Base-by-base conservation (phyloP, 1,139 yeast genomes). In the Nakaseomyces nivariensis region DNA sequence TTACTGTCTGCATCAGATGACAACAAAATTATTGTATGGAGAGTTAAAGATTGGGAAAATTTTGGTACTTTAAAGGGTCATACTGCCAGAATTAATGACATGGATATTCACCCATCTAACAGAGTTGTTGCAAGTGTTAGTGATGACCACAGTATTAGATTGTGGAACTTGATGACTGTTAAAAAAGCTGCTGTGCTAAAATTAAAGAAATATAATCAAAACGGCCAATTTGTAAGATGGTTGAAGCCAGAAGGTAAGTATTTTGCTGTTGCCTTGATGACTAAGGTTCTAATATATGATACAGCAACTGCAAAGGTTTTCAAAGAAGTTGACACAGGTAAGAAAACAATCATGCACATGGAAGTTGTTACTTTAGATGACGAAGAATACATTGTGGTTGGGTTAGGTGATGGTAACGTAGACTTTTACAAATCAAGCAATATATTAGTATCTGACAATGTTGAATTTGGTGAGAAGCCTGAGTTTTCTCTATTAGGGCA, bases 121-220 rank as follows among this genome's bases (percentile, higher is more conserved):
- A 78, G 89, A 68, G 81, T 92, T 49, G 97, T 96, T 7, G 79
- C 94, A 34, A 84, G 95, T 52, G 96, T 88, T 5, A 87, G 95
- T 47, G 81, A 78, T 43, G 98, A 92, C 68, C 78, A 78, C 54
- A 85, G 95, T 8, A 75, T 94, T 38, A 75, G 94, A 61, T 74
- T 92, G 54, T 92, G 98, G 98, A 92, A 92, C 64, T 73, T 94
- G 58, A 89, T 92, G 97, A 90, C 97, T 4, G 95, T 89, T n/a
- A 86, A 87, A 64, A 90, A 89, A 69, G 97, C 98, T 5, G 90
- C 96, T 2, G 75, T 79, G 8, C 72, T 89, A 64, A 88, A 85
- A 61, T 73, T 90, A 49, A 82, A 77, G 60, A 86, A 86, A 45
- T 81, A 74, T 58, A 82, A 90, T 43, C 85, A 83, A 66, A 69